Conservation (phyloP, 495 filamentous ascomycete genomes). For the Neurospora tetrasperma region DNA sequence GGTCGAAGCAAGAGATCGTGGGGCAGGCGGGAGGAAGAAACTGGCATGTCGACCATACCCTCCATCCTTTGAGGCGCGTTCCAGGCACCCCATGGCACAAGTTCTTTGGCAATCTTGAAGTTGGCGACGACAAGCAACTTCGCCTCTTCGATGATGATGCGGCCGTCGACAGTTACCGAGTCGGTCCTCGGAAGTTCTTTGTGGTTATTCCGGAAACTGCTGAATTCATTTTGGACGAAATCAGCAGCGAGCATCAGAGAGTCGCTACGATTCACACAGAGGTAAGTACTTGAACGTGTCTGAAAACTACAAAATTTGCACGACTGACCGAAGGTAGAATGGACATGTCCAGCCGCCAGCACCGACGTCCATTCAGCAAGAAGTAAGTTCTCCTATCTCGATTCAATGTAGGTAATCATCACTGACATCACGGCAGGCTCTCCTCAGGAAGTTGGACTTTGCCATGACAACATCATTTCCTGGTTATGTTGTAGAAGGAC, state of each 20-base stretch:
- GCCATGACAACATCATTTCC: not conserved
- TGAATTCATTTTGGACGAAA: constrained; percentile 1
- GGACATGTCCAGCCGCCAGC: not conserved
- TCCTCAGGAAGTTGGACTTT: not conserved
- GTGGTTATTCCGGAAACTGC: constrained; percentile 4
- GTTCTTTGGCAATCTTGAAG: constrained; percentile 8
- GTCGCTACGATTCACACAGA: not conserved
- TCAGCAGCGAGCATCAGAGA: not conserved
- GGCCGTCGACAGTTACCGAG: not conserved
- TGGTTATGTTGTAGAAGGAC: not conserved
- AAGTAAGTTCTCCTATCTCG: not conserved
- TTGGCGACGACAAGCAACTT: not conserved
- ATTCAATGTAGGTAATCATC: not conserved
- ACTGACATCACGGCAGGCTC: not conserved
- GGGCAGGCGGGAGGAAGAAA: not conserved
- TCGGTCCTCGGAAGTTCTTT: not conserved
- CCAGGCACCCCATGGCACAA: constrained; percentile 14
- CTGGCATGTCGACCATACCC: constrained; percentile 5
- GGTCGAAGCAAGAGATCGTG: not conserved
- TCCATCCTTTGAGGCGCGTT: constrained; percentile 7
- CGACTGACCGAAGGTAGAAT: not conserved
- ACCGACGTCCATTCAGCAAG: not conserved
- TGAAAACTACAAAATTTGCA: not conserved
- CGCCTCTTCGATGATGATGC: not conserved
- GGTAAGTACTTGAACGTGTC: not conserved